These are phyloP conservation scores for Exophiala viscosa DNA, from an alignment of 2,329 filamentous ascomycete species.

Conservation along the genomic window DNA sequence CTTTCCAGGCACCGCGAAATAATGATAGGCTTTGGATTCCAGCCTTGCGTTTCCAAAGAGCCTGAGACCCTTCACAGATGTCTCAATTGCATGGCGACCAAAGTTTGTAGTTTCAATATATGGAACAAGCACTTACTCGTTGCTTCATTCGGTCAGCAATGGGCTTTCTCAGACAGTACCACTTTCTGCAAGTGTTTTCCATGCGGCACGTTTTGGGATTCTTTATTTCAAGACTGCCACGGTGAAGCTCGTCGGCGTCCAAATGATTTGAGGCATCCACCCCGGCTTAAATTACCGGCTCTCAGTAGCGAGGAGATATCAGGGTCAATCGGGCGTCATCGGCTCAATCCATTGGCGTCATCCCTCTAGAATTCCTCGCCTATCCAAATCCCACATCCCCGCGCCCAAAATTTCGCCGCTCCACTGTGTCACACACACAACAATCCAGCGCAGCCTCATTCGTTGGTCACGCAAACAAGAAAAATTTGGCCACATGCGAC, in stretches of 20 bases:
- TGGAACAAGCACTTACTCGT: too few species aligned
- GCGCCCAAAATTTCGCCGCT: conserved; percentile 10
- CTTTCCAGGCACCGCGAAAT: conserved; percentile 2
- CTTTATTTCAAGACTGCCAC: too few species aligned
- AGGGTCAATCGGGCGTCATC: not conserved
- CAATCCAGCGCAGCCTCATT: not conserved
- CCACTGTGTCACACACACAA: not conserved
- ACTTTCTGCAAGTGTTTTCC: too few species aligned
- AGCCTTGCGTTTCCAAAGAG: not conserved
- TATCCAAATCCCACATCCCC: not conserved
- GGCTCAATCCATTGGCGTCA: conserved; percentile 3
- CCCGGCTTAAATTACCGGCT: not conserved
- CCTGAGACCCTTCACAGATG: not conserved
- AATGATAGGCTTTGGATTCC: not conserved
- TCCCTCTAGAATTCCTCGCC: not conserved
- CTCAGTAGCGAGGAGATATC: not conserved
- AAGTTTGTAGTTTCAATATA: too few species aligned
- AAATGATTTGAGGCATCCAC: too few species aligned
- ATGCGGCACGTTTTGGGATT: too few species aligned
- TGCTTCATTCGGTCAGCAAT: too few species aligned
- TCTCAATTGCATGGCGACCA: not conserved
- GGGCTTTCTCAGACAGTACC: too few species aligned
- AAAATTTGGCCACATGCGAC: not conserved
- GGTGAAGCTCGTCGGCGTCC: too few species aligned
- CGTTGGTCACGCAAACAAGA: not conserved